Base-by-base conservation (phyloP, 768 basidiomycete species). In the Russula emetica region DNA sequence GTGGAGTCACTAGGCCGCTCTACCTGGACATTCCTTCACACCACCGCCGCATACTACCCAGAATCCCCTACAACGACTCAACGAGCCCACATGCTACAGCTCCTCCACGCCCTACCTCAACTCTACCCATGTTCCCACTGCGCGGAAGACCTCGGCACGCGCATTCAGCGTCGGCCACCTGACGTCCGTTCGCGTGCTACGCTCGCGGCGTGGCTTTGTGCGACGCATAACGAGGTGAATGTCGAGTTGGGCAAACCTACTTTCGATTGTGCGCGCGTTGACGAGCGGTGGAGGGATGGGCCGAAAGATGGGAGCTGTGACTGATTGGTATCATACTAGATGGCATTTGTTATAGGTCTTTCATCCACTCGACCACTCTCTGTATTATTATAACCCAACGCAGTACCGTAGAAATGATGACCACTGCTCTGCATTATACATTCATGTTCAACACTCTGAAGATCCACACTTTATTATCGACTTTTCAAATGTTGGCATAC, bases 21-120 rank as follows among this genome's bases (percentile, higher is more conserved):
- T 51, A 96, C 96, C 1, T 98, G 96, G 96, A 88, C 94, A 18
- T 98, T 98, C 82, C 80, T 98, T 36, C 96, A 98, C 71, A 87
- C 94, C 10, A 88, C 96, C 6, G 95, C 94, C 0, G 93, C 96
- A 24, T 97, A 98, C 75, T 98, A 94, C 76, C 94, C 96, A 30
- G 84, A 87, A n/a, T 75, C 77, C 18, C 92, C 96, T 0, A 84
- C 87, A 0, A 79, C 85, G 1, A 76, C 78, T 7, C 92, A 96
- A 69, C 87, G 90, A 62, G 81, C 84, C 32, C 86, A 90, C 67
- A 98, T 98, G 94, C 78, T 92, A 38, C 79, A 82, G 69, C 80
- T 98, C 28, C 76, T 98, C 16, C 82, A 82, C 55, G 82, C 94
- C 0, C 75, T 96, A 45, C 94, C 94, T 0, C 73, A 83, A 10